Conservation (phyloP, 495 filamentous ascomycete species). For the Acidomyces sp. region DNA sequence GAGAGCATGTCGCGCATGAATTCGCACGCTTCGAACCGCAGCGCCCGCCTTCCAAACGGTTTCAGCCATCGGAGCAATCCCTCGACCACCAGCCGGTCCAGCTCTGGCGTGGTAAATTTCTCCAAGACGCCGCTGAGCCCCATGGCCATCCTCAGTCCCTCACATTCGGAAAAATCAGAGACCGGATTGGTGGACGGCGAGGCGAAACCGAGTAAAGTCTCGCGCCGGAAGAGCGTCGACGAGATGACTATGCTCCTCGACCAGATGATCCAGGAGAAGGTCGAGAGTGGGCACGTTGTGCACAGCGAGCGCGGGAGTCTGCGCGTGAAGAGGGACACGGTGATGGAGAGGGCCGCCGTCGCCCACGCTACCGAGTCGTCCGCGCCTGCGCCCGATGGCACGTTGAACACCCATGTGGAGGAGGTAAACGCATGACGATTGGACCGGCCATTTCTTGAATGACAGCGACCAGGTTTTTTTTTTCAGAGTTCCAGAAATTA, state of each 20-base stretch:
- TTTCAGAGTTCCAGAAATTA: too few species aligned
- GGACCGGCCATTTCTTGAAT: too few species aligned
- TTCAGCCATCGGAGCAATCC: constrained; percentile 14
- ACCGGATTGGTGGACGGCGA: constrained; percentile 1
- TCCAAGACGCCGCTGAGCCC: constrained; percentile 16
- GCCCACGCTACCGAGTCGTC: too few species aligned
- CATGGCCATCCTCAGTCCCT: constrained; percentile 12
- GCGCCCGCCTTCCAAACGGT: background rate
- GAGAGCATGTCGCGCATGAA: background rate
- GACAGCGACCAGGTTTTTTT: too few species aligned
- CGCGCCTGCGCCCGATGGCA: too few species aligned
- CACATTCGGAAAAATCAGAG: background rate
- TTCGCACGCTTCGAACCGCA: constrained; percentile 11
- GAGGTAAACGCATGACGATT: too few species aligned
- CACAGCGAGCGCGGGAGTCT: constrained; percentile 15
- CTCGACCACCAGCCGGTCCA: constrained; percentile 10
- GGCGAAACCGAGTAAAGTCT: constrained; percentile 7
- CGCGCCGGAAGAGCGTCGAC: constrained; percentile 50
- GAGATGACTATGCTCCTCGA: constrained; percentile 84
- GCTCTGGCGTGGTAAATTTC: constrained; percentile 14
- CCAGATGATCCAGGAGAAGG: constrained; percentile 83
- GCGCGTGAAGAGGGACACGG: constrained; percentile 20
- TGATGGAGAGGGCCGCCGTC: constrained; percentile 18
- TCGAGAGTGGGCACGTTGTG: constrained; percentile 35
- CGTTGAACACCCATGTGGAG: background rate